phyloP scores from a whole-genome alignment of 2,329 filamentous ascomycete genomes.

The Fusarium anthophilum region DNA sequence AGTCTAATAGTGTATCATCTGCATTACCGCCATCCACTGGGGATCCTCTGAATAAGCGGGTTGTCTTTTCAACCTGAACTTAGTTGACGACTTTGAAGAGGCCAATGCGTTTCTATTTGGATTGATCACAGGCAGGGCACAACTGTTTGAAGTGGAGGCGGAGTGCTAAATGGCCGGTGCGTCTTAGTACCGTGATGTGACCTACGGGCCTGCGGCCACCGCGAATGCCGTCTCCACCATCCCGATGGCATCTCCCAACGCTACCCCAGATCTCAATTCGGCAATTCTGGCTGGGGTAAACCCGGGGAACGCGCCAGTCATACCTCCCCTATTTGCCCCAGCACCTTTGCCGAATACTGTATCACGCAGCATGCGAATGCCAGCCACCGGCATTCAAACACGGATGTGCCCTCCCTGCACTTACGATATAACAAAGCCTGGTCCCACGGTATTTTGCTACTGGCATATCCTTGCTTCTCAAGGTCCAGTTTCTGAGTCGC shows the following conservation, averaged over 20 bases:
- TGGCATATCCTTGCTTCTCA: too few species aligned
- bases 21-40: background rate
- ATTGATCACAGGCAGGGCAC: fast-evolving
- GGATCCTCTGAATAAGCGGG: fast-evolving
- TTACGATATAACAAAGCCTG: background rate
- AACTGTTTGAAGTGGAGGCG: background rate
- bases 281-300: background rate
- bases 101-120: fast-evolving
- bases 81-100: fast-evolving
- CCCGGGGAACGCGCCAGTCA: background rate
- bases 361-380: background rate
- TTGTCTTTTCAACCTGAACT: background rate
- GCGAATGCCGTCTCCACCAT: background rate
- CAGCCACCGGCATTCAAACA: background rate
- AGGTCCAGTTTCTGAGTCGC: background rate
- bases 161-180: background rate
- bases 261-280: background rate
- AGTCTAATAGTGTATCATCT: background rate
- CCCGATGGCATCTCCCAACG: too few species aligned
- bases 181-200: background rate
- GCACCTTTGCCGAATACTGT: background rate
- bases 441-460: background rate
- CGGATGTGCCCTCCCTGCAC: background rate
- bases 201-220: background rate
- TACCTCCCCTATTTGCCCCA: background rate